Base-by-base conservation (phyloP, 2,329 filamentous ascomycete species). In the Anisogramma anomala region DNA sequence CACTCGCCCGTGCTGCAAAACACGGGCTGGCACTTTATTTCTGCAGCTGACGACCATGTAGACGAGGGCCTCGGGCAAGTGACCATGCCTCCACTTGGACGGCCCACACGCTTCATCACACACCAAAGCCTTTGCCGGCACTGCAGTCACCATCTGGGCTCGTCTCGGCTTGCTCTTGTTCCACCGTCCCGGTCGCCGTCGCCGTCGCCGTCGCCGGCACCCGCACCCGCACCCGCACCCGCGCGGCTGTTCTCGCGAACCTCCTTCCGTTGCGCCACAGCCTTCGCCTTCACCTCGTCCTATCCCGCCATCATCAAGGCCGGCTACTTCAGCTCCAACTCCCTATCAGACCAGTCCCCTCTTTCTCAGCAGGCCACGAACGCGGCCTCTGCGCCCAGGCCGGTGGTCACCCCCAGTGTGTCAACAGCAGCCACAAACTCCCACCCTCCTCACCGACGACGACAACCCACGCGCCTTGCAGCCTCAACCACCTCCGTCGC, bases 301-400 rank as follows among this genome's bases (percentile, higher is more conserved):
- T 48, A 49, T 8, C 53, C 49, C 14, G 46, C 43, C 7, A 49
- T 55, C 23, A 54, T 55, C 23, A 54, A 51, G 27, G 49, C 56
- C 35, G 52, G 55, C 47, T 60, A 58, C 42, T 62, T 62, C 34
- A 50, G 58, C 22, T 60, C 58, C 35, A 61, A 61, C 42, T 46
- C 39, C 32, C 40, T 60, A 13, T 52, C 60, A 32, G 52, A 55
- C 32, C 53, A 53, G 15, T 41, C 49, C 49, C 50, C 52, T 51
- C 52, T 52, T 49, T 17, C 30, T 15, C 30, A n/a, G n/a, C n/a
- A n/a, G 14, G 8, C 8, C 47, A 5, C 44, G 43, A 32, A 36
- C 39, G 26, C 20, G 15, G 37, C 33, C 13, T 19, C 46, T 14
- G 30, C 42, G 14, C 27, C 41, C 25, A 34, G 33, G n/a, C 19